Evolutionary conservation across 73 alveolate species (phyloP), one percentile per base, ranked within the genome.

Genomic region (Tetrahymena borealis): DNA sequence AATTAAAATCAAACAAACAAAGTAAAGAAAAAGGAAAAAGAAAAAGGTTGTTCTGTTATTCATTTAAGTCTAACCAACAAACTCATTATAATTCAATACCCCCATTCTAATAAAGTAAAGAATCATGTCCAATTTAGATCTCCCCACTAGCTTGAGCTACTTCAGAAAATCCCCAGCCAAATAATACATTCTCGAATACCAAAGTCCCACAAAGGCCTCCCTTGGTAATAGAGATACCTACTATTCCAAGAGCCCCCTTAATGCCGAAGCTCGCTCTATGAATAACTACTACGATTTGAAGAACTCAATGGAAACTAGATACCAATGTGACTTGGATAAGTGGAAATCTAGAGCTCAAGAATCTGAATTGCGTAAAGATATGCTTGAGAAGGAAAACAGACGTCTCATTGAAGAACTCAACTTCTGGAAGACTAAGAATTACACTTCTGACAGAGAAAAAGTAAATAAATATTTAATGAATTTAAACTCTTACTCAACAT

Each of bases 321-420:
- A 60, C 85, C 31, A 60, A 60, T 2, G 85, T 60, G 85, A 60
- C 37, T 35, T 60, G 0, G 85, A 60, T 28, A 60, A 60, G 85
- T 60, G 85, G 85, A 60, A 60, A 60, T 60, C 85, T n/a, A 60
- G 85, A 60, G 85, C 85, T n/a, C 85, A 60, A 60, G 85, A 60
- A 60, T 60, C 85, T n/a, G 85, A 60, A 3, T 60, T 60, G 35
- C 85, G 85, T 60, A 60, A 60, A 60, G 85, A 60, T 3, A 60
- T 60, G 37, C 85, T 60, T 18, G 85, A 60, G 28, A 60, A 60
- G 85, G 85, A 60, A 60, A 60, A 60, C 28, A 32, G n/a, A 5
- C 85, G 85, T 60, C 85, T 60, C 85, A 60, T 60, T n/a, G 85
- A 60, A 60, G 85, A 60, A 60, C 85, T 60, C 37, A 60, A 60